Conservation (phyloP, 352 stramenopile species). For the Aphanomyces invadans region DNA sequence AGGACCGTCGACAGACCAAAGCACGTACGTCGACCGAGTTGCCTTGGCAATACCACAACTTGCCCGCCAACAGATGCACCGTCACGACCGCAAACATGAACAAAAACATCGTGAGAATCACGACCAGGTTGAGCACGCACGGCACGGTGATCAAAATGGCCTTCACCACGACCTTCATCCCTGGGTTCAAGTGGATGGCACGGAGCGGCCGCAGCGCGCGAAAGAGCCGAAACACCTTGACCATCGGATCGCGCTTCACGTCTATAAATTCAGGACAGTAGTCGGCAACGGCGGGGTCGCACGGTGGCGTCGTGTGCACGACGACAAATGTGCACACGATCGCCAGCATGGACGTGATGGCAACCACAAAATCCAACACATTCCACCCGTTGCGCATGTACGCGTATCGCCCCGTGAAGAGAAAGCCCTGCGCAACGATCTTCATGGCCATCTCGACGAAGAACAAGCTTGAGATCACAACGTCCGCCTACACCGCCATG, state of each 20-base stretch:
- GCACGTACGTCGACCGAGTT: conserved; percentile 1
- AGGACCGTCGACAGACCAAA: background rate
- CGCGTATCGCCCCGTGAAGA: conserved; percentile 39
- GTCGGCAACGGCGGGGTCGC: background rate
- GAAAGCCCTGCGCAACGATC: conserved; percentile 53
- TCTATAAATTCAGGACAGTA: background rate
- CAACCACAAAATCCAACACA: conserved; percentile 58
- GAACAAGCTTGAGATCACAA: conserved; percentile 51
- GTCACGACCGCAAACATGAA: conserved; percentile 77
- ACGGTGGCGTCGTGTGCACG: background rate
- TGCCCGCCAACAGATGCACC: conserved; percentile 79
- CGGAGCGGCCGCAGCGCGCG: conserved; percentile 59
- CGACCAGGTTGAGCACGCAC: conserved; percentile 61
- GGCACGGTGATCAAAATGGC: conserved; percentile 64
- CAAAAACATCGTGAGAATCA: conserved; percentile 84
- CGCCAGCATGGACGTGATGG: conserved; percentile 42
- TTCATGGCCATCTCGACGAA: conserved; percentile 68
- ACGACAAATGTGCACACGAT: conserved; percentile 13
- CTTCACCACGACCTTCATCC: conserved; percentile 73
- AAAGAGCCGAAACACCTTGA: conserved; percentile 40
- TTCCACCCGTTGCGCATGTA: conserved; percentile 77
- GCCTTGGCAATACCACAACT: conserved; percentile 54
- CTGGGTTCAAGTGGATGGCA: conserved; percentile 54
- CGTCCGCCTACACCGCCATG: conserved; percentile 42
- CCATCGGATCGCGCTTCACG: background rate